Evolutionary conservation across 345 rosid species (phyloP), one percentile per base, ranked within the genome.

Genomic region (Populus simonii): DNA sequence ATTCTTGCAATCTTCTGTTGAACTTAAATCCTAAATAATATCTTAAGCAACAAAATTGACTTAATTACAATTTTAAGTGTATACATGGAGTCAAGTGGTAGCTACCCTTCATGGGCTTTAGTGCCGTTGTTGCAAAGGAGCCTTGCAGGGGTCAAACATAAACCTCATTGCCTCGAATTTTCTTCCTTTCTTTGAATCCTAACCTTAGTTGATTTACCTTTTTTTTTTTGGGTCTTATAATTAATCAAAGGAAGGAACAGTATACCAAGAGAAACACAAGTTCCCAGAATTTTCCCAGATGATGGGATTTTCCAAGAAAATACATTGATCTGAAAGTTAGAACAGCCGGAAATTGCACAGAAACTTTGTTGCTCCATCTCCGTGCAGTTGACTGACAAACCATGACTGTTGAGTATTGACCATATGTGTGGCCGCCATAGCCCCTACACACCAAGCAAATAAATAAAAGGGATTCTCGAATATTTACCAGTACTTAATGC

Each of bases 261-360:
- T 57, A 4, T 57, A 22, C 23, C 25, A 57, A 22, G 62, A 23
- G 59, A 43, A 38, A 7, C 15, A 6, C 63, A 22, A 15, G 27
- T 73, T 69, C 69, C 71, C 31, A 12, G 72, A 74, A 70, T 59
- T 63, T 84, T 80, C 78, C 66, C 8, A 22, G 18, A 3, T 57
- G 62, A 27, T 8, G 74, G 67, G 27, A 72, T 51, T 72, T 77
- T 77, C 80, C 77, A 2, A 4, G 76, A 66, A 78, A 68, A 74
- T 41, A 53, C 35, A 47, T 18, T 27, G 65, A 38, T 23, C 0
- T 51, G 68, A 74, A 74, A 74, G 4, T 6, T n/a, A 20, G 8
- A 17, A 17, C 5, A 5, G 47, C 63, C 9, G 27, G 63, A 79
- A 74, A 53, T 31, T 79, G 49, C 73, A 22, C 43, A 1, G 74